Base-by-base conservation (phyloP, 2,329 filamentous ascomycete species). In the Colletotrichum gigasporum region DNA sequence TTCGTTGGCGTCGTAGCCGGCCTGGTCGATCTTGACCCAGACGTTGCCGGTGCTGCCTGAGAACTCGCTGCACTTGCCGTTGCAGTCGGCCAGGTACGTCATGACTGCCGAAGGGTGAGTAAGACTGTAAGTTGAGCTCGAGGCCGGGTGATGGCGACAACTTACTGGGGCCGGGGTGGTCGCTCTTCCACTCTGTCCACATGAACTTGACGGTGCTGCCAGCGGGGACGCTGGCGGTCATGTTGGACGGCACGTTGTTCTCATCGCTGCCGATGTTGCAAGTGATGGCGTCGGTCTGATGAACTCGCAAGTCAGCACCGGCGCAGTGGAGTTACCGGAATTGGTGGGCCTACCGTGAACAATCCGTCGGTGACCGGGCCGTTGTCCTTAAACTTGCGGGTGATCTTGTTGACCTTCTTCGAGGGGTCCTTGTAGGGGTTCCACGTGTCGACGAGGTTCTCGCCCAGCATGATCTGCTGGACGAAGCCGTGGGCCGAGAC, bases 201-300 rank as follows among this genome's bases (percentile, higher is more conserved):
- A 78, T 71, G 50, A 82, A 70, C 32, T 69, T 76, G 54, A 83
- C 71, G 63, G 72, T 75, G 66, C 75, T 75, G 4, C 80, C 81
- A 18, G 80, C 80, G 2, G 72, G 53, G 2, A 82, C 76, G 1
- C 69, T 71, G 16, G 78, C 79, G 50, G 76, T 74, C 26, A 74
- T 73, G 28, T 74, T 72, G 3, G 74, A 81, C 2, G 80, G 73
- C 2, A 66, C 72, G 5, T 76, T 78, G 32, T 71, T 75, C 63
- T 72, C 78, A 74, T 83, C 80, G 67, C 82, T 84, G 69, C 78
- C 79, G 57, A 85, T 83, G 53, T 83, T 71, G 55, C 70, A 71
- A 41, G 70, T 71, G 28, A 71, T 70, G n/a, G 69, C 70, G 45
- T 71, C 70, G 35, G 70, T 71, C 70, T 71, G 52, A 12, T 10